Conservation (phyloP, 1,139 yeast genomes). For the Debaryomycetaceae sp. region DNA sequence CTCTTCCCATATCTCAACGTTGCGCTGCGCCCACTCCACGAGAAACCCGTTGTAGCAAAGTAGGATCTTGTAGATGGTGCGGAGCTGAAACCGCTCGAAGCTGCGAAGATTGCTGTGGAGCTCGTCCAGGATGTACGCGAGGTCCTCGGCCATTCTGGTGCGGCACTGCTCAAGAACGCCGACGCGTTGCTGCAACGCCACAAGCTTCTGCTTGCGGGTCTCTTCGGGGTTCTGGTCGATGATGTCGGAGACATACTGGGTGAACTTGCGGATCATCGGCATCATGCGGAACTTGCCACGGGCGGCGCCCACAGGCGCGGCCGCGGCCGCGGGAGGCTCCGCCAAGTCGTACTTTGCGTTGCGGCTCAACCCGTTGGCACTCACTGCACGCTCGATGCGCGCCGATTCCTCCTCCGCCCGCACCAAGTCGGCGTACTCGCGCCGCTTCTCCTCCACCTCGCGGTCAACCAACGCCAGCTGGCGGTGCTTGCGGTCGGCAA, state of each 20-base stretch:
- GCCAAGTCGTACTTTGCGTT: constrained; percentile 29
- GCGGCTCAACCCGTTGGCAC: constrained; percentile 23
- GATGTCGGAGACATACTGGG: constrained; percentile 62
- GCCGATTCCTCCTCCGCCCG: constrained; percentile 38
- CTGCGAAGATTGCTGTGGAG: constrained; percentile 45
- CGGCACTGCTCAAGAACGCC: constrained; percentile 54
- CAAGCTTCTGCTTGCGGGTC: constrained; percentile 54
- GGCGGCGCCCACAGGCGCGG: constrained; percentile 1
- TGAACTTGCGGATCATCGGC: constrained; percentile 44
- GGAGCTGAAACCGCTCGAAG: constrained; percentile 50
- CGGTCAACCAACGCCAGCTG: constrained; percentile 61
- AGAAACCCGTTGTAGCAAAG: constrained; percentile 54
- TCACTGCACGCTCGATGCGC: constrained; percentile 31
- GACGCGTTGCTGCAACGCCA: constrained; percentile 49
- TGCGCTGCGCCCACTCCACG: constrained; percentile 67
- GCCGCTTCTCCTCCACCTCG: constrained; percentile 44
- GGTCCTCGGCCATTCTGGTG: constrained; percentile 52
- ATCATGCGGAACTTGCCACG: constrained; percentile 18
- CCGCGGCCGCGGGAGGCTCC: background rate
- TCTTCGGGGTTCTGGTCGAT: constrained; percentile 70
- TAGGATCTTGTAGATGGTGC: constrained; percentile 36
- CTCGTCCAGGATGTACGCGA: constrained; percentile 48
- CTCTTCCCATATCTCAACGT: constrained; percentile 71
- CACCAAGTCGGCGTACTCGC: constrained; percentile 38
- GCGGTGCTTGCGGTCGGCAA: constrained; percentile 61